Conservation (phyloP, 805 yeast species). For the Ogataea haglerorum region DNA sequence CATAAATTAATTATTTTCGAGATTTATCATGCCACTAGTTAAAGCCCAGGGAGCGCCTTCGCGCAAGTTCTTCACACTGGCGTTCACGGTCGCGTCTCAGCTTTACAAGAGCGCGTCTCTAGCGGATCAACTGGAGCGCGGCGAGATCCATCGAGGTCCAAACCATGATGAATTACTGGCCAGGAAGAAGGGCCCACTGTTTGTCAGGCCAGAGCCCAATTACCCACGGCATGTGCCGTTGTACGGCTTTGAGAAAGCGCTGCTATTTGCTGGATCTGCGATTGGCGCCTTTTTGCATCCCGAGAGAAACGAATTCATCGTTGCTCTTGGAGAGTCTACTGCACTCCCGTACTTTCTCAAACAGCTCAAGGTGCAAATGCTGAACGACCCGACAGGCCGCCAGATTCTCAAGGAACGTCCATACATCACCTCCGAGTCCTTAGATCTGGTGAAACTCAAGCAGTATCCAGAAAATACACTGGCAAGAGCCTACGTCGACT, state of each 20-base stretch:
- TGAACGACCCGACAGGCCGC: slow-evolving; percentile 72
- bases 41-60: not conserved
- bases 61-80: slow-evolving; percentile 15
- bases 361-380: slow-evolving; percentile 66
- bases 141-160: slow-evolving; percentile 40
- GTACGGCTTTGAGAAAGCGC: slow-evolving; percentile 53
- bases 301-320: slow-evolving; percentile 69
- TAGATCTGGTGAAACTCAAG: slow-evolving; percentile 60
- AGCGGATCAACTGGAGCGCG: slow-evolving; percentile 59
- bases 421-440: slow-evolving; percentile 67
- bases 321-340: slow-evolving; percentile 86
- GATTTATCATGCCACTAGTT: slow-evolving; percentile 9
- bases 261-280: slow-evolving; percentile 71
- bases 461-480: slow-evolving; percentile 63
- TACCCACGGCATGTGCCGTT: slow-evolving; percentile 83
- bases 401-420: slow-evolving; percentile 77
- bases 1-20: slow-evolving; percentile 1
- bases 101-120: slow-evolving; percentile 21
- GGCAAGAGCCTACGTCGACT: slow-evolving; percentile 74
- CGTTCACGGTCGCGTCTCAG: slow-evolving; percentile 11
- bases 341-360: slow-evolving; percentile 68
- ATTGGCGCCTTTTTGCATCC: slow-evolving; percentile 76
- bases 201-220: slow-evolving; percentile 40
- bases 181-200: slow-evolving; percentile 25
- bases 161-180: slow-evolving; percentile 27